Evolutionary conservation across 2,329 filamentous ascomycete genomes (phyloP).

Genomic region (Bipolaris bicolor): DNA sequence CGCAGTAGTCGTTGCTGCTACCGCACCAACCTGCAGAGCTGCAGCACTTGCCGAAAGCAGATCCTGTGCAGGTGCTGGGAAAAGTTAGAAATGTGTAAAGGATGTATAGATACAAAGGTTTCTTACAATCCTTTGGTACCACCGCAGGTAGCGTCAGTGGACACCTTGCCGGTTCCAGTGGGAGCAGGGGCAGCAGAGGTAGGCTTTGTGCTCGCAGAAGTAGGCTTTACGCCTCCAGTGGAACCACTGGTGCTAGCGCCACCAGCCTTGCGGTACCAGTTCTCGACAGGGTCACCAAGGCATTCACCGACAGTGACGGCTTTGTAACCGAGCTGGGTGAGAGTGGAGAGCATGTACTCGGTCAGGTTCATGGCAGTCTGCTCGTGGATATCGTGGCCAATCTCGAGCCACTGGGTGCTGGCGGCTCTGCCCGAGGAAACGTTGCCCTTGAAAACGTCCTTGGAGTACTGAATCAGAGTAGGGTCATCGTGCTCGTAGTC

Average conservation of each 20-base stretch:
- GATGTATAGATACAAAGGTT: too few relatives aligned
- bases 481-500: slow-evolving; percentile 65
- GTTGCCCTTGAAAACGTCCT: slow-evolving; percentile 59
- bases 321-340: slow-evolving; percentile 48
- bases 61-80: slow-evolving; percentile 49
- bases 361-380: slow-evolving; percentile 54
- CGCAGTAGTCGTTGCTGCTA: slow-evolving; percentile 34
- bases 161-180: slow-evolving; percentile 39
- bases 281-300: slow-evolving; percentile 51
- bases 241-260: slow-evolving; percentile 42
- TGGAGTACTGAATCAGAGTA: slow-evolving; percentile 57
- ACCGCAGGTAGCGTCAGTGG: slow-evolving; percentile 52
- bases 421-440: slow-evolving; percentile 45
- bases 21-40: slow-evolving; percentile 46
- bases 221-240: background rate
- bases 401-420: slow-evolving; percentile 49
- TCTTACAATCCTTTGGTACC: slow-evolving; percentile 43
- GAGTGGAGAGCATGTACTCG: slow-evolving; percentile 51
- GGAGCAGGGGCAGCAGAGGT: slow-evolving; percentile 18
- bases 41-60: slow-evolving; percentile 54
- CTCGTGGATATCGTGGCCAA: slow-evolving; percentile 59
- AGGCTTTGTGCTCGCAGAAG: slow-evolving; percentile 3
- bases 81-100: slow-evolving; percentile 3
- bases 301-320: slow-evolving; percentile 58
- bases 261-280: slow-evolving; percentile 56